Base-by-base conservation (phyloP, 805 yeast species). In the Myxozyma sirexii region DNA sequence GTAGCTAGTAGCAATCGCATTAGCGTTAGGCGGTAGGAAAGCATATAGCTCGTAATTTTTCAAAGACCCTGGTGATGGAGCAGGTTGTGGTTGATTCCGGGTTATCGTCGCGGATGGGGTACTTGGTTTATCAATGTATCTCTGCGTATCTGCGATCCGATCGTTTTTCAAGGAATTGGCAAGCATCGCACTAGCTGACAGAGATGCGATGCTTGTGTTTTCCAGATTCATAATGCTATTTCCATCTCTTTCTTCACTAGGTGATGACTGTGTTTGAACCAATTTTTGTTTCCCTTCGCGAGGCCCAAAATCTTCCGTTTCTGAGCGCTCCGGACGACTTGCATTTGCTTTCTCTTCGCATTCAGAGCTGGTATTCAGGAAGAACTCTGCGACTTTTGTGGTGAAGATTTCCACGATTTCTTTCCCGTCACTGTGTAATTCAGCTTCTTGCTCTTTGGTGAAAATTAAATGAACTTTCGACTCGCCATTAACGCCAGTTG, bases 11-110 rank as follows among this genome's bases (percentile, higher is more conserved):
- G 88, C 79, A 24, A 88, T 74, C 7, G 87, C 81, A 68, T 86
- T 88, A 0, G 90, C 77, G 55, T 77, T 76, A 0, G 86, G 85
- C 2, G 93, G 92, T 23, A 86, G 69, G 67, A 84, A 85, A 0
- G 86, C 85, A 69, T 67, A 67, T 19, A 56, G 35, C 26, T 63
- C 58, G 24, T 35, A 63, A 6, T 39, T 45, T 19, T 50, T 57
- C 27, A 43, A 27, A 7, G 51, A 26, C 4, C 37, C 41, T 12
- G 56, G 56, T 13, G 64, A 42, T 27, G 52, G 8, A 15, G 53
- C 38, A 72, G 56, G 7, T 7, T 19, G 41, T n/a, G 31, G 29
- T 6, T 33, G 45, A n/a, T 33, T 12, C 29, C 15, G 33, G 17
- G 27, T 27, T 13, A 33, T 4, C 4, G 46, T 24, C 21, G 31